Conservation (phyloP, 2,329 filamentous ascomycete genomes). For the Penicillium sp. region DNA sequence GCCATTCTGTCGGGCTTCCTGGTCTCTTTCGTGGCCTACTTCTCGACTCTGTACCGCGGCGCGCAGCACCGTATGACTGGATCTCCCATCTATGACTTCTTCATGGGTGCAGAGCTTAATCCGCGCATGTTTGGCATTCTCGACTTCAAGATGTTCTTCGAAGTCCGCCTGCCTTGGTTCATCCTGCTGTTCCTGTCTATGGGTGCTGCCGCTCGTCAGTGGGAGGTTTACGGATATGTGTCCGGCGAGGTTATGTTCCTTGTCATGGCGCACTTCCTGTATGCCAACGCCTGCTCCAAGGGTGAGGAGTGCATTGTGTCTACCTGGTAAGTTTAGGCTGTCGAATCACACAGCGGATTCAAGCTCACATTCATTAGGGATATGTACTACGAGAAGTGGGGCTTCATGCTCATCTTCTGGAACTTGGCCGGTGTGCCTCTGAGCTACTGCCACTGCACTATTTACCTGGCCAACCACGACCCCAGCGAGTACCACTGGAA, state of each 20-base stretch:
- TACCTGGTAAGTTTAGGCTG: slow-evolving; percentile 58
- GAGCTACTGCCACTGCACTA: slow-evolving; percentile 88
- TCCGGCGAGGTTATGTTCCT: slow-evolving; percentile 79
- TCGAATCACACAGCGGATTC: neutral
- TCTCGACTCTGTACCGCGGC: slow-evolving; percentile 74
- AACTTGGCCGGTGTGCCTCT: slow-evolving; percentile 87
- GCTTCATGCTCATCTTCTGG: slow-evolving; percentile 98
- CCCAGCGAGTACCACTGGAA: slow-evolving; percentile 75
- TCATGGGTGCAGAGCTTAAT: slow-evolving; percentile 85
- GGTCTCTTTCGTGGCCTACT: slow-evolving; percentile 76
- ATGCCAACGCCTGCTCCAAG: slow-evolving; percentile 87
- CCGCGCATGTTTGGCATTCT: slow-evolving; percentile 77
- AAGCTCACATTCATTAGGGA: slow-evolving; percentile 53
- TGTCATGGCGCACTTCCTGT: slow-evolving; percentile 83
- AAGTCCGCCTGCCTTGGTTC: slow-evolving; percentile 88
- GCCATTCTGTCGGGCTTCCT: slow-evolving; percentile 86
- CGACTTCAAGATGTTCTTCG: slow-evolving; percentile 94
- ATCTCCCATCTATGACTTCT: slow-evolving; percentile 76
- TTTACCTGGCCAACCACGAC: slow-evolving; percentile 80
- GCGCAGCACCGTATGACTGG: slow-evolving; percentile 90
- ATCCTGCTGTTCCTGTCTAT: slow-evolving; percentile 75
- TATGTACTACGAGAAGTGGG: slow-evolving; percentile 96
- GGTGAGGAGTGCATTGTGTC: slow-evolving; percentile 85
- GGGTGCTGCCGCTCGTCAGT: slow-evolving; percentile 73
- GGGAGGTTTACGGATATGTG: slow-evolving; percentile 78